Evolutionary conservation across 768 basidiomycete species (phyloP), one percentile per base, ranked within the genome.

Genomic region (Rhizopogon sp.): DNA sequence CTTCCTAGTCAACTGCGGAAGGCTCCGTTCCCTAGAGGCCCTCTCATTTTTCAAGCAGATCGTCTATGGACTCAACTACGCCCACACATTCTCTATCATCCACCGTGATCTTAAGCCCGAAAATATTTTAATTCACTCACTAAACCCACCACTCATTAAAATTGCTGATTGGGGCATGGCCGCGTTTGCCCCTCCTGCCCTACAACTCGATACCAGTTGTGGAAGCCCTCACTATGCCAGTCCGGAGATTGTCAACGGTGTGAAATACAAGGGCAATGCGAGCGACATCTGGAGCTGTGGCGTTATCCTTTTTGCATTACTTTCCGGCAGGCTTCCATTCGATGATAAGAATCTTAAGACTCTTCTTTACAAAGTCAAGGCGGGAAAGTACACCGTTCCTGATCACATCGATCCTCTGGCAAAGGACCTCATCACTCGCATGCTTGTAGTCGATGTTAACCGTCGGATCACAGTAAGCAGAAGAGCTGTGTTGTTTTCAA

Each of bases 131-230:
- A 88, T 98, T 52, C 88, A 94, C 45, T 87, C 88, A 42, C 73
- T 90, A 53, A 78, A 81, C 39, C 88, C 88, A 31, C 87, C 87
- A 39, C 78, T 93, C 64, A 81, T 98, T 76, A 98, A 98, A 77
- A 90, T 98, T 42, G 95, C 93, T 22, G 96, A 98, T 72, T 98
- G 96, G 84, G 96, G 96, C 20, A 97, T 98, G 96, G 95, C 96
- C 25, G 91, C 95, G 9, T 91, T 97, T 65, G 91, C 93, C 56
- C 88, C 89, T 40, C 90, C 89, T 39, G 81, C 85, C 40, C 79
- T 87, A 42, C 80, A 94, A 60, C 81, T 97, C 28, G 92, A 96
- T 73, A 98, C 96, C 1, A 93, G 90, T 64, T 98, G 96, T 66
- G 96, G 96, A 6, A 92, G 89, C 58, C 96, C 96, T 58, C 95